Base-by-base conservation (phyloP, 345 rosid species). In the Hypericum perforatum region DNA sequence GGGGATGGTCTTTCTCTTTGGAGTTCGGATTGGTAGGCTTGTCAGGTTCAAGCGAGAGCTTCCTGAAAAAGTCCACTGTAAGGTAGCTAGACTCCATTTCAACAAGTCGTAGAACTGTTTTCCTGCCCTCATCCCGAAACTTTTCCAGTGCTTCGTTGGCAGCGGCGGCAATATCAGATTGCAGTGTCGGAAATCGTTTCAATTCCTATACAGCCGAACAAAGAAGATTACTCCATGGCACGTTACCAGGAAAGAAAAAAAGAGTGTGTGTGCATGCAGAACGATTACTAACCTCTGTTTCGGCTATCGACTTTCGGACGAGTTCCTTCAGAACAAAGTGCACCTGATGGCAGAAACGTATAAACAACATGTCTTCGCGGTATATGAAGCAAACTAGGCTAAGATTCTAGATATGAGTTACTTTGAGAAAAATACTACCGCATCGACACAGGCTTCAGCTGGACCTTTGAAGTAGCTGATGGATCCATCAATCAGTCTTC, bases 31-130 rank as follows among this genome's bases (percentile, higher is more conserved):
- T 75, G 15, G 50, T 15, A 2, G 50, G 7, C 65, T 85, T 92
- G 66, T 87, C 98, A 8, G 95, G 81, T 68, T 89, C 95, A 9
- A 73, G 63, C 56, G 86, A 90, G 67, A 92, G 80, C 74, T 92
- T 92, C 63, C 99, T 70, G 78, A 89, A 89, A 74, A 92, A 92
- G 40, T 92, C 99, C 70, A 86, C 99, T 0, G 99, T 92, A 39
- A 92, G 74, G 67, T 92, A 89, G 77, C 89, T 86, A 54, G 99
- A 89, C 51, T 92, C 99, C 99, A 92, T 92, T 56, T 92, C 99
- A 15, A 92, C 97, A 43, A 92, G 75, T 63, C 97, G 74, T 37
- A 72, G 44, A 68, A 92, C 95, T 16, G 97, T 89, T 74, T 64
- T 92, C 69, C 87, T 70, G 78, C 99, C 76, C 64, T 88, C 95